phyloP scores from a whole-genome alignment of 2,329 filamentous ascomycete species.

The Monosporascus sp. region DNA sequence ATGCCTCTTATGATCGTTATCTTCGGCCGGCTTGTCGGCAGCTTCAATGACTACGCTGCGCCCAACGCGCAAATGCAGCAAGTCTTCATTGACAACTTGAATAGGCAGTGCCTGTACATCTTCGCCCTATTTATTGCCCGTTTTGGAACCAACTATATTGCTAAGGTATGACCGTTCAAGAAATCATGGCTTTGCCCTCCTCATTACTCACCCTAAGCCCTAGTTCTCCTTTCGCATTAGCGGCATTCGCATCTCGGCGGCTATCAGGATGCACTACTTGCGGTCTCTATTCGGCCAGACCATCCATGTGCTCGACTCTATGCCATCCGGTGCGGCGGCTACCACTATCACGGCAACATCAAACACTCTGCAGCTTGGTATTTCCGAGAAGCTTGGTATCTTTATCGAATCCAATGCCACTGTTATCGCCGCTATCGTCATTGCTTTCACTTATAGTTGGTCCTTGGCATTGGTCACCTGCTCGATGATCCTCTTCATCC shows the following conservation, averaged over 20 bases:
- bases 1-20: slow-evolving; percentile 53
- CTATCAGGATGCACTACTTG: slow-evolving; percentile 57
- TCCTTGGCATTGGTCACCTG: slow-evolving; percentile 50
- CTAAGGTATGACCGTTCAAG: slow-evolving; percentile 26
- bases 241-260: slow-evolving; percentile 52
- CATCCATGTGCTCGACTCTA: slow-evolving; percentile 58
- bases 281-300: slow-evolving; percentile 55
- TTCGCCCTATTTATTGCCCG: slow-evolving; percentile 63
- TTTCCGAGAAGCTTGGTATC: slow-evolving; percentile 54
- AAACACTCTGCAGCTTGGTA: slow-evolving; percentile 55
- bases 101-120: slow-evolving; percentile 53
- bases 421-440: slow-evolving; percentile 43
- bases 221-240: slow-evolving; percentile 52
- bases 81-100: slow-evolving; percentile 27
- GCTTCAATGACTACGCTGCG: slow-evolving; percentile 34
- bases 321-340: slow-evolving; percentile 52
- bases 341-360: slow-evolving; percentile 55
- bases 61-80: slow-evolving; percentile 11
- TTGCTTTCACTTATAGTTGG: slow-evolving; percentile 52
- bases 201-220: no score
- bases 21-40: slow-evolving; percentile 43
- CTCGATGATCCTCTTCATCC: slow-evolving; percentile 48
- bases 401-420: slow-evolving; percentile 49
- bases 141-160: slow-evolving; percentile 54
- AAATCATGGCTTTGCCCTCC: no score